Percentiles rank a stretch among this genome's conserved stretches.
Evolutionary conservation across 2,329 filamentous ascomycete genomes (phyloP).

Genomic region (Cladophialophora carrionii): DNA sequence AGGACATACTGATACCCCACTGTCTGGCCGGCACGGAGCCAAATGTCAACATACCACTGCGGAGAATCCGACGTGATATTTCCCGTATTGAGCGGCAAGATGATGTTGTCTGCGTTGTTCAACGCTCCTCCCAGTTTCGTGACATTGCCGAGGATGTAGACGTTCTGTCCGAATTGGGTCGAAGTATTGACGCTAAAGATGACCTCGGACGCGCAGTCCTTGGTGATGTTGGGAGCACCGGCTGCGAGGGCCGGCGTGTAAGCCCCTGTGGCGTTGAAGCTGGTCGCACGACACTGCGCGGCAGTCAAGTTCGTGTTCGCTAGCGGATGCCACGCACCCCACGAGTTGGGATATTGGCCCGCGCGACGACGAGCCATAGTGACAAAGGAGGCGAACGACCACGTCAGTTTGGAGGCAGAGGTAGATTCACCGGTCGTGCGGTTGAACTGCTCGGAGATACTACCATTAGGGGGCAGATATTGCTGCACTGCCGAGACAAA

Average conservation of each 20-base stretch:
- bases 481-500: conserved; percentile 51
- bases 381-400: conserved; percentile 51
- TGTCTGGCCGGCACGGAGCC: conserved; percentile 58
- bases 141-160: conserved; percentile 67
- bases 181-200: conserved; percentile 32
- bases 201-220: conserved; percentile 29
- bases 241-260: conserved; percentile 36
- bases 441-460: conserved; percentile 49
- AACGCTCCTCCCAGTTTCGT: conserved; percentile 56
- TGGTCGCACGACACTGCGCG: conserved; percentile 28
- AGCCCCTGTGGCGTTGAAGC: conserved; percentile 32
- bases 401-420: conserved; percentile 51
- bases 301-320: conserved; percentile 29
- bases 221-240: conserved; percentile 28
- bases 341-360: conserved; percentile 34
- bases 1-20: conserved; percentile 73
- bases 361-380: conserved; percentile 39
- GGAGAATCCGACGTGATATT: conserved; percentile 26
- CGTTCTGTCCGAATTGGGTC: conserved; percentile 54
- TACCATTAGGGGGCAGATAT: conserved; percentile 63
- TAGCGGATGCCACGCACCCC: conserved; percentile 31
- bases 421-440: conserved; percentile 43
- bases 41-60: conserved; percentile 62
- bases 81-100: conserved; percentile 25
- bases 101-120: conserved; percentile 17